These are phyloP conservation scores for Bipolaris sorokiniana DNA, from an alignment of 2,329 filamentous ascomycete genomes.

Conservation along the genomic window DNA sequence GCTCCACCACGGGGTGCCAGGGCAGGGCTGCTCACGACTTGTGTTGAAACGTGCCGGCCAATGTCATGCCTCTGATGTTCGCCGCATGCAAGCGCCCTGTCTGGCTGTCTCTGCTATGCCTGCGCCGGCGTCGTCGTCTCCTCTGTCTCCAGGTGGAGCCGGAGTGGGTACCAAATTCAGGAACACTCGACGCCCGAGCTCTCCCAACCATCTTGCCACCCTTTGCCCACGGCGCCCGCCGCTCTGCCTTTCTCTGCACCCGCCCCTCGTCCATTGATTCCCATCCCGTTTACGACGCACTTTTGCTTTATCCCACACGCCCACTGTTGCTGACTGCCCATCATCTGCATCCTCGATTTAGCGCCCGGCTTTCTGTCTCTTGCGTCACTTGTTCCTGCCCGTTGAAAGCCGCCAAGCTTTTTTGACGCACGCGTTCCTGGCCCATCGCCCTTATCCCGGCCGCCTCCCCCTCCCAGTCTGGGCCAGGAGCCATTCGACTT, in stretches of 20 bases:
- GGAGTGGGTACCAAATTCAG: conserved; percentile 16
- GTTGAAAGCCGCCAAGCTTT: conserved; percentile 28
- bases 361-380: conserved; percentile 10
- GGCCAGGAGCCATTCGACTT: conserved; percentile 31
- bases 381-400: conserved; percentile 19
- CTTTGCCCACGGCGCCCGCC: conserved; percentile 8
- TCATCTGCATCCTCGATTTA: not conserved
- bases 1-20: conserved; percentile 12
- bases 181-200: conserved; percentile 10
- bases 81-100: conserved; percentile 32
- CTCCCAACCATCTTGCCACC: conserved; percentile 13
- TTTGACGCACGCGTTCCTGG: conserved; percentile 28
- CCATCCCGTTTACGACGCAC: not conserved
- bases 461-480: conserved; percentile 16
- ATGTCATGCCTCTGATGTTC: conserved; percentile 28
- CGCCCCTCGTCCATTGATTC: not conserved
- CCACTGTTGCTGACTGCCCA: not conserved
- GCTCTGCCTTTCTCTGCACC: not conserved
- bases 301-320: conserved; percentile 6
- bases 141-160: conserved; percentile 14
- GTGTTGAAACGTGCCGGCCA: conserved; percentile 30
- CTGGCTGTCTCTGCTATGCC: conserved; percentile 7
- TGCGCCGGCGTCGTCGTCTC: conserved; percentile 27
- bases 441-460: conserved; percentile 19
- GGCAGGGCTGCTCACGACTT: no score